Evolutionary conservation across 805 yeast species (phyloP).

Genomic region (Candida orba): DNA sequence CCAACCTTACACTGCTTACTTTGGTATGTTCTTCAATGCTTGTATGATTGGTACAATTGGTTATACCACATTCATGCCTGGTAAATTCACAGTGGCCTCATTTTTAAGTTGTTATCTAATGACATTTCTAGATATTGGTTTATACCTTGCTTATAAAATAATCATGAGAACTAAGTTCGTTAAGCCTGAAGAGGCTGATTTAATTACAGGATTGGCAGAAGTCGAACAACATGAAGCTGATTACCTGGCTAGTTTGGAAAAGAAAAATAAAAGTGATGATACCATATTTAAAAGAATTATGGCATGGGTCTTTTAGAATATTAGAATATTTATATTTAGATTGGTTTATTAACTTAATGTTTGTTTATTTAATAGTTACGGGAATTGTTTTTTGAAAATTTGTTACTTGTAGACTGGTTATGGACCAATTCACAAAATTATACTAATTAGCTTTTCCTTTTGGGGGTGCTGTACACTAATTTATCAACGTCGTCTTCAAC

Average conservation of each 20-base stretch:
- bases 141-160: conserved; percentile 44
- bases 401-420: no score
- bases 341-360: no score
- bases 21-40: conserved; percentile 37
- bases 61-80: conserved; percentile 65
- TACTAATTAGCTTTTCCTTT: no score
- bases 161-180: conserved; percentile 38
- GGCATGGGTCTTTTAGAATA: conserved; percentile 13
- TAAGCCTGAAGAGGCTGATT: conserved; percentile 43
- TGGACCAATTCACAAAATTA: no score
- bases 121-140: conserved; percentile 47
- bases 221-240: conserved; percentile 36
- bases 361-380: no score
- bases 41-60: conserved; percentile 58
- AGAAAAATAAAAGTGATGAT: conserved; percentile 2
- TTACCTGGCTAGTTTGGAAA: conserved; percentile 12
- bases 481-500: no score
- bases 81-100: conserved; percentile 52
- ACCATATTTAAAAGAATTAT: conserved; percentile 1
- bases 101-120: conserved; percentile 70
- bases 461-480: no score
- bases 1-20: conserved; percentile 52
- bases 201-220: conserved; percentile 31
- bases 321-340: neutral
- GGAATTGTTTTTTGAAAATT: no score